Evolutionary conservation across 169 alveolate genomes (phyloP).

Genomic region (Plasmodium fragile): DNA sequence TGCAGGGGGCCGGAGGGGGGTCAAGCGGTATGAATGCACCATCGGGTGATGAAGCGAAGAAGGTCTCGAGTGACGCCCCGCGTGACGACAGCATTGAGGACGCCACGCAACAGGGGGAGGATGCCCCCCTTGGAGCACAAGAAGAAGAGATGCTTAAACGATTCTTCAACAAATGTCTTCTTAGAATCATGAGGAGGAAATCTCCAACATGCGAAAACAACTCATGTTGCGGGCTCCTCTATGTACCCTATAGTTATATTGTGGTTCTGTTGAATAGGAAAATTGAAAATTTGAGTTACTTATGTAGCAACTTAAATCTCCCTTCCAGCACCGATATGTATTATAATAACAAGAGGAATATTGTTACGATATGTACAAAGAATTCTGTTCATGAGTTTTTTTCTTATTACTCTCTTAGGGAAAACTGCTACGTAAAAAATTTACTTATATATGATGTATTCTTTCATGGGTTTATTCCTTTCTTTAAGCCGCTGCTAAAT

Average conservation of each 20-base stretch:
- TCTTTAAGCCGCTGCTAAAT: slow-evolving; percentile 76
- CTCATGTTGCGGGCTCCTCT: slow-evolving; percentile 83
- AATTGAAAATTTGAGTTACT: slow-evolving; percentile 80
- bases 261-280: slow-evolving; percentile 82
- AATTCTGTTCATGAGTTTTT: slow-evolving; percentile 79
- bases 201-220: slow-evolving; percentile 79
- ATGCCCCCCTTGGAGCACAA: background rate
- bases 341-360: slow-evolving; percentile 84
- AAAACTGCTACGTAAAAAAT: slow-evolving; percentile 75
- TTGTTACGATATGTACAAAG: slow-evolving; percentile 81
- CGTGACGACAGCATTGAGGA: background rate
- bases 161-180: slow-evolving; percentile 62
- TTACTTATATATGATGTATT: slow-evolving; percentile 76
- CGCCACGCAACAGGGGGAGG: background rate
- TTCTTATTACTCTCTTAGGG: slow-evolving; percentile 78
- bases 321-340: slow-evolving; percentile 85
- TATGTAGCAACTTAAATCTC: slow-evolving; percentile 75
- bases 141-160: slow-evolving; percentile 16
- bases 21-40: background rate
- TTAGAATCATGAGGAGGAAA: slow-evolving; percentile 27
- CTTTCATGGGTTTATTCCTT: slow-evolving; percentile 79
- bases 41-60: background rate
- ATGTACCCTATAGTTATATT: slow-evolving; percentile 83
- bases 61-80: background rate
- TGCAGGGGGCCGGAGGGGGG: background rate